Evolutionary conservation across 1,284 basidiomycete genomes (phyloP), one percentile per base, ranked within the genome.

Genomic region (Phylloporus sp.): DNA sequence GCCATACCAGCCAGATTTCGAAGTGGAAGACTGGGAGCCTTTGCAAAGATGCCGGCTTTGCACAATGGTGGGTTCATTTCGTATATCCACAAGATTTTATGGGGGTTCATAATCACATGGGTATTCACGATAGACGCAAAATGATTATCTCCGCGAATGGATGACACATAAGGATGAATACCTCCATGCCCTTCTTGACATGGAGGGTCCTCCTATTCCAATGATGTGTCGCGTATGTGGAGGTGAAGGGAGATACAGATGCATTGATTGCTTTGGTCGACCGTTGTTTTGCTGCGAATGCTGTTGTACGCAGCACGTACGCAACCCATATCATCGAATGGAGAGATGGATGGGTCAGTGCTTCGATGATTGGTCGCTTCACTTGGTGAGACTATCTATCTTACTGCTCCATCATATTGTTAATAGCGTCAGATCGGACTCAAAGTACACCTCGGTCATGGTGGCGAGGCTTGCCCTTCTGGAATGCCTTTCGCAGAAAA

Each of bases 331-430:
- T 8, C 45, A 47, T 23, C 23, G 23, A 3, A 11, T 47, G 1
- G 45, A 47, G 7, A n/a, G 8, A 47, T 47, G 45, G 45, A 47
- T 20, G 4, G 45, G 45, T n/a, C 23, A 23, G 23, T 47, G 20
- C 20, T 47, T 47, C 12, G 45, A 47, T 4, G n/a, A 47, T 6
- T 10, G 20, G 10, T 23, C 45, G 11, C 8, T 47, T 4, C 45
- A 47, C 8, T n/a, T 47, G 20, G 20, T 47, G 7, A 23, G 45
- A 5, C 1, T 5, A 2, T 41, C 15, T 41, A 5, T 15, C 2
- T 2, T 5, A 10, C 19, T 10, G 23, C 1, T 11, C 2, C 10
- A 15, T 17, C 41, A 41, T 17, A 5, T 17, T 5, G n/a, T 1
- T n/a, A 2, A 47, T 47, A 11, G 7, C 20, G 2, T 1, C 45